Evolutionary conservation across 73 alveolate species (phyloP).

Genomic region (Paramecium caudatum): DNA sequence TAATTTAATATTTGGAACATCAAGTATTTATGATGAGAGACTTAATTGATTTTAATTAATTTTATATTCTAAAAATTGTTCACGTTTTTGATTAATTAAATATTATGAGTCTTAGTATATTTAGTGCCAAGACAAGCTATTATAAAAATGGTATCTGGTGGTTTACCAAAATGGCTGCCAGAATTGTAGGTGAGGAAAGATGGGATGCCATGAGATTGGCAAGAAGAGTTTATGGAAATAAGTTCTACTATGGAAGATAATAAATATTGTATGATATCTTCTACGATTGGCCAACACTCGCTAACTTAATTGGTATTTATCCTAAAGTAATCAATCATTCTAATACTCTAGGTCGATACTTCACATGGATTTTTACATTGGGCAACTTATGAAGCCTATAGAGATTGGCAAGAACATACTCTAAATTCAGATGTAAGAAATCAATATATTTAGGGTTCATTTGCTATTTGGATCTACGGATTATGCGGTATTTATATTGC

Average conservation of each 20-base stretch:
- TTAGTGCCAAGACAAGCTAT: slow-evolving; percentile 62
- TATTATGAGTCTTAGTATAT: slow-evolving; percentile 64
- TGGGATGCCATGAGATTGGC: slow-evolving; percentile 75
- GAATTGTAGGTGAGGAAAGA: slow-evolving; percentile 75
- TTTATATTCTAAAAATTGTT: no score
- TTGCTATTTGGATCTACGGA: slow-evolving; percentile 73
- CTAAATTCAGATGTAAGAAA: slow-evolving; percentile 69
- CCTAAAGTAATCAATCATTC: slow-evolving; percentile 26
- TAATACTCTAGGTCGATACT: slow-evolving; percentile 36
- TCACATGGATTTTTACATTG: slow-evolving; percentile 74
- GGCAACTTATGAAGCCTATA: slow-evolving; percentile 71
- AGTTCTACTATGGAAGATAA: slow-evolving; percentile 76
- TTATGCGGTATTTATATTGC: slow-evolving; percentile 65
- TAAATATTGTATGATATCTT: slow-evolving; percentile 66
- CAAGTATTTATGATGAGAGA: slow-evolving; percentile 43
- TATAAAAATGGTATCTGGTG: slow-evolving; percentile 78
- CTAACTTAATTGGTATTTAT: slow-evolving; percentile 76
- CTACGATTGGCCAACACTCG: slow-evolving; percentile 72
- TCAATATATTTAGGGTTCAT: slow-evolving; percentile 64
- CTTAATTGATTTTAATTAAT: slow-evolving; percentile 33
- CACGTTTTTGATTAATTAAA: no score
- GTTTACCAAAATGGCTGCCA: slow-evolving; percentile 72
- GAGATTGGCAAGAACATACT: slow-evolving; percentile 78
- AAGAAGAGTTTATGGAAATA: slow-evolving; percentile 69
- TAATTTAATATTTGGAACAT: slow-evolving; percentile 1